These are phyloP conservation scores for Eucalyptus curtisii DNA, from an alignment of 345 rosid genomes.

Conservation along the genomic window DNA sequence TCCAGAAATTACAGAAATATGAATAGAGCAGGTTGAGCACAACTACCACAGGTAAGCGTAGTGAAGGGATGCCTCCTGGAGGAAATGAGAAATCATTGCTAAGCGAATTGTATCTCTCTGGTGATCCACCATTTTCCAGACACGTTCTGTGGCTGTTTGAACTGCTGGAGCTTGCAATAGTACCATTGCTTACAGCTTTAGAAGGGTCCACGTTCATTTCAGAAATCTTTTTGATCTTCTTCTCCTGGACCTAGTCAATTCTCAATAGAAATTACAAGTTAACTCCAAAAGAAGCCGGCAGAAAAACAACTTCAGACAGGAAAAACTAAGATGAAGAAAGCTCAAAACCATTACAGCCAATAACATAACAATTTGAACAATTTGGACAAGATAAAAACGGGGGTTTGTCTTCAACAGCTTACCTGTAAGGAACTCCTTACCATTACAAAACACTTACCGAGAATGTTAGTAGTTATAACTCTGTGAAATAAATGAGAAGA, in stretches of 20 bases:
- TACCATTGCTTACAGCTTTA: constrained; percentile 61
- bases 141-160: constrained; percentile 21
- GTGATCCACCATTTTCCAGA: constrained; percentile 54
- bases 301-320: background rate
- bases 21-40: background rate
- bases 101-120: constrained; percentile 20
- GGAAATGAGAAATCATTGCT: constrained; percentile 53
- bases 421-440: background rate
- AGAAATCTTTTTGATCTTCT: constrained; percentile 82
- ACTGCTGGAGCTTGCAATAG: constrained; percentile 58
- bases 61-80: constrained; percentile 65
- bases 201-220: constrained; percentile 66
- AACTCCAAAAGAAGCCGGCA: background rate
- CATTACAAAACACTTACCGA: background rate
- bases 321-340: background rate
- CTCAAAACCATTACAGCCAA: background rate
- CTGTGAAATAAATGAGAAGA: background rate
- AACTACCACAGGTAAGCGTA: constrained; percentile 90
- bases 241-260: constrained; percentile 79
- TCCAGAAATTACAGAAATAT: background rate
- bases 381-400: background rate
- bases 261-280: background rate
- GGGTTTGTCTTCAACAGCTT: background rate
- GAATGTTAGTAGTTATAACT: background rate
- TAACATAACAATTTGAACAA: background rate